These are phyloP conservation scores for Myrica gale DNA, from an alignment of 306 rosid species.

Conservation along the genomic window DNA sequence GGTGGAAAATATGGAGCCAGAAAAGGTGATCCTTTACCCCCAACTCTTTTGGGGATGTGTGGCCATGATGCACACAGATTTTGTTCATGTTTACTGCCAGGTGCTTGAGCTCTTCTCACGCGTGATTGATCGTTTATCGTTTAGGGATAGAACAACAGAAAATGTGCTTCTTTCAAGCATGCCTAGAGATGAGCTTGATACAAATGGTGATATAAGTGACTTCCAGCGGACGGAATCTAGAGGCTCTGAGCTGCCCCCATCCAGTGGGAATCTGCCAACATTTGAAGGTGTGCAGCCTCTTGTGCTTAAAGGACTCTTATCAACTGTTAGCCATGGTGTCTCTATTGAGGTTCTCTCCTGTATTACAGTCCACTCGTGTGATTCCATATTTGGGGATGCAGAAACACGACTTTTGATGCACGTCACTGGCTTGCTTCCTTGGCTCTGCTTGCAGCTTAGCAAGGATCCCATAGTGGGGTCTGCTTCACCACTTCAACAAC, in stretches of 20 bases:
- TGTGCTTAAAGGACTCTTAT: slow-evolving; percentile 94
- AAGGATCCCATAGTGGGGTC: slow-evolving; percentile 74
- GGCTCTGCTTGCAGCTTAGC: slow-evolving; percentile 96
- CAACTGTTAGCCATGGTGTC: slow-evolving; percentile 84
- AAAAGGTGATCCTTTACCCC: slow-evolving; percentile 97
- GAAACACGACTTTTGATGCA: slow-evolving; percentile 98
- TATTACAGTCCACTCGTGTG: slow-evolving; percentile 91
- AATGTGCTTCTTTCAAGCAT: slow-evolving; percentile 98
- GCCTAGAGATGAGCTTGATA: slow-evolving; percentile 90
- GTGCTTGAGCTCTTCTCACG: slow-evolving; percentile 96
- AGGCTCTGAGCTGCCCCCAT: slow-evolving; percentile 66
- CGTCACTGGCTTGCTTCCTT: slow-evolving; percentile 93
- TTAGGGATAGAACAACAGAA: slow-evolving; percentile 92
- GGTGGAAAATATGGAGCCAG: slow-evolving; percentile 99
- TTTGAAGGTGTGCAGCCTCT: slow-evolving; percentile 99
- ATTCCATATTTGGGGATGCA: slow-evolving; percentile 89
- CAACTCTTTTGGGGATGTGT: slow-evolving; percentile 99
- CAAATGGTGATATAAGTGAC: slow-evolving; percentile 53
- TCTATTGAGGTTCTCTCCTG: slow-evolving; percentile 91
- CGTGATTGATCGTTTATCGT: slow-evolving; percentile 91
- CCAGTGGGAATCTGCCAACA: slow-evolving; percentile 75
- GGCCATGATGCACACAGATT: slow-evolving; percentile 99
- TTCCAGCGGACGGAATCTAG: slow-evolving; percentile 83
- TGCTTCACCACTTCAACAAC: slow-evolving; percentile 84
- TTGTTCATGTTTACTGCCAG: slow-evolving; percentile 96